Base-by-base conservation (phyloP, 805 yeast species). In the Saccharomyces jurei region DNA sequence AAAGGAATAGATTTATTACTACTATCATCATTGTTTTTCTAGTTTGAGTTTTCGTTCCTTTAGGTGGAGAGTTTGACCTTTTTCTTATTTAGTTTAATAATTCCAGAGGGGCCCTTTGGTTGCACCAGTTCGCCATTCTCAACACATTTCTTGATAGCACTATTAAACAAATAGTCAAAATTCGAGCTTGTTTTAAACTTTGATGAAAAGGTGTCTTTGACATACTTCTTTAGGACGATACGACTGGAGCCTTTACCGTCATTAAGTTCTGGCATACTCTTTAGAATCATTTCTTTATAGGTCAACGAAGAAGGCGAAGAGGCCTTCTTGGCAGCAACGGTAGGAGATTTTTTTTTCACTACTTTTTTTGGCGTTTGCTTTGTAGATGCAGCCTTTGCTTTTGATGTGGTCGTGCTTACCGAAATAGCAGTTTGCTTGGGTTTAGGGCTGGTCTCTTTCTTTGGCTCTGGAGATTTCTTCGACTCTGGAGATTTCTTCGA, bases 241-340 rank as follows among this genome's bases (percentile, higher is more conserved):
- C 96, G 91, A 63, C 91, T 69, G 10, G 90, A 83, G 56, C 96
- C 96, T 58, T 80, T 85, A 73, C 95, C 84, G 67, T 87, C 91
- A 67, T 87, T 87, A 64, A 88, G 78, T 50, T 86, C 75, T 47
- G 77, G 66, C 62, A 89, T 79, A 54, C 94, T 94, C 56, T 83
- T 79, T 49, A 67, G 63, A 54, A 76, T 73, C 69, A 66, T 64
- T 46, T 63, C 64, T 54, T 60, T 68, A 50, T 65, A 65, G 21
- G 66, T 61, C 32, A 57, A 54, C 9, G 60, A 31, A 46, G 53
- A 51, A 36, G 57, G 50, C 8, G 54, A 22, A 22, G 54, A 25
- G 3, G 53, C 41, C 36, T 56, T 58, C 46, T 53, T 52, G 41
- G 52, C 46, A 11, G 28, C 22, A 17, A 48, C 41, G 22, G 31